Conservation (phyloP, 306 rosid species). For the Fragaria iinumae region DNA sequence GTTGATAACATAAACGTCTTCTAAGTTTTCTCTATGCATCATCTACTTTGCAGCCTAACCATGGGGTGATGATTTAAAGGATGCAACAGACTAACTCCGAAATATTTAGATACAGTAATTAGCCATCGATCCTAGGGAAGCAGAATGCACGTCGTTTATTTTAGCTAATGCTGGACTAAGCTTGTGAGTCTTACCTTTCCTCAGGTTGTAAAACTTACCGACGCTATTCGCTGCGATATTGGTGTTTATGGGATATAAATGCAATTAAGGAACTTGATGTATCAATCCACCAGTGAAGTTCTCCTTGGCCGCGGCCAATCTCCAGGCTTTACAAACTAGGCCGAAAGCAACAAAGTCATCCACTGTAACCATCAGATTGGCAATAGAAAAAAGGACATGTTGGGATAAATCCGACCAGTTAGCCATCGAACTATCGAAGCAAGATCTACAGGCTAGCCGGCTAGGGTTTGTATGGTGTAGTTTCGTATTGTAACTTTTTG, state of each 20-base stretch:
- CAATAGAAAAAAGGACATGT: neutral
- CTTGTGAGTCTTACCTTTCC: neutral
- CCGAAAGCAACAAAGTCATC: neutral
- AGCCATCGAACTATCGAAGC: neutral
- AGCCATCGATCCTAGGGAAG: constrained; percentile 4
- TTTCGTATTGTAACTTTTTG: no score
- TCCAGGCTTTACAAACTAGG: neutral
- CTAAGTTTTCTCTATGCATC: neutral
- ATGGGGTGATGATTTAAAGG: neutral
- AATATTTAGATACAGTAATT: neutral
- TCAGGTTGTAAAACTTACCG: neutral
- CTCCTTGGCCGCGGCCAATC: neutral
- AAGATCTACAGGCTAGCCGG: no score
- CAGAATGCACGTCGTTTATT: neutral
- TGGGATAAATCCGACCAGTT: neutral
- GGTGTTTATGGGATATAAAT: neutral
- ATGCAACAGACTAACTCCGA: neutral
- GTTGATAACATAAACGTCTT: neutral
- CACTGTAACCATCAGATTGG: neutral
- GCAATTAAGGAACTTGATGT: constrained; percentile 7
- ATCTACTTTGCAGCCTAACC: neutral
- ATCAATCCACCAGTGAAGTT: neutral
- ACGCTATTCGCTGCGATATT: no score
- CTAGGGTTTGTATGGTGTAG: neutral
- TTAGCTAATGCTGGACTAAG: neutral